Evolutionary conservation across 2,329 filamentous ascomycete genomes (phyloP).

Genomic region (Fusarium compactum): DNA sequence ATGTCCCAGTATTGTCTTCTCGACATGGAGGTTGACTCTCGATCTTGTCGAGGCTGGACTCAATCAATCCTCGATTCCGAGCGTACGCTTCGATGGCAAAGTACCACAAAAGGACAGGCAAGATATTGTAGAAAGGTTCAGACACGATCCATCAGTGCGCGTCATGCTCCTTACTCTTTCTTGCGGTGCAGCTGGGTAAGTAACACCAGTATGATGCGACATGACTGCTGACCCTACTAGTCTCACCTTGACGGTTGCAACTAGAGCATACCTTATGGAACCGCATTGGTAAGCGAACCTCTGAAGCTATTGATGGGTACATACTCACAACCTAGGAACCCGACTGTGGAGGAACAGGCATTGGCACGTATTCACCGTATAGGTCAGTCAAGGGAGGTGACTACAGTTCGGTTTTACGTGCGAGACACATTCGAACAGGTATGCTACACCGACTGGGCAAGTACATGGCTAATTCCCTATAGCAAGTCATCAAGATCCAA

Average conservation of each 20-base stretch:
- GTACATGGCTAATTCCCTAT: accelerated
- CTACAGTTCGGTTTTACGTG: constrained; percentile 54
- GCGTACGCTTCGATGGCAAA: constrained; percentile 62
- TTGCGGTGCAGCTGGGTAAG: constrained; percentile 65
- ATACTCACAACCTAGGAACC: constrained; percentile 51
- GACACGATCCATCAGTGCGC: constrained; percentile 50
- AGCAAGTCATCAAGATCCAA: constrained; percentile 32
- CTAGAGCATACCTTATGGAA: constrained; percentile 62
- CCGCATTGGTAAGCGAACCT: constrained; percentile 57
- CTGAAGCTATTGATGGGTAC: accelerated
- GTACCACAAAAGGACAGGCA: constrained; percentile 58
- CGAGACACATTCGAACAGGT: constrained; percentile 55
- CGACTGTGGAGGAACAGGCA: constrained; percentile 59
- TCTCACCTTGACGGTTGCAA: constrained; percentile 61
- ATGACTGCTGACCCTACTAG: constrained; percentile 40
- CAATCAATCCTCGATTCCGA: constrained; percentile 49
- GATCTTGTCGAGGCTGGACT: constrained; percentile 59
- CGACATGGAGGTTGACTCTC: constrained; percentile 62
- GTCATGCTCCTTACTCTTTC: constrained; percentile 63
- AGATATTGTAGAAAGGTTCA: constrained; percentile 56
- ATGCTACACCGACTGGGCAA: background rate
- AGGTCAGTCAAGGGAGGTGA: constrained; percentile 53
- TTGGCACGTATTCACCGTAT: constrained; percentile 55
- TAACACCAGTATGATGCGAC: background rate
- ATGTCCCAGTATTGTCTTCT: constrained; percentile 61